Conservation (phyloP, 2,329 filamentous ascomycete genomes). For the Endocalyx cinctus region DNA sequence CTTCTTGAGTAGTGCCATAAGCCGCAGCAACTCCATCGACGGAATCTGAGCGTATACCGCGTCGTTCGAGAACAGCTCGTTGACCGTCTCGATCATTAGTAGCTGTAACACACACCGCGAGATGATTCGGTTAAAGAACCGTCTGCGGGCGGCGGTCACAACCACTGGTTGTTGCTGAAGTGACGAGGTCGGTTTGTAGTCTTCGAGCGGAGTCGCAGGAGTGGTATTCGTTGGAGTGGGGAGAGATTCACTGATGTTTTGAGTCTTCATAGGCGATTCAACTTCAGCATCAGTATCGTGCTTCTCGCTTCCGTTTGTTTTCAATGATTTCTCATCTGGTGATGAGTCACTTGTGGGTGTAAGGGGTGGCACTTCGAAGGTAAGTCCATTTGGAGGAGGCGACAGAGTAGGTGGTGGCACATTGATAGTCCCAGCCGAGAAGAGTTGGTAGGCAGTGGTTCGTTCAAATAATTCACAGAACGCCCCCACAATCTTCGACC, state of each 20-base stretch:
- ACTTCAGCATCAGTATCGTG: conserved; percentile 34
- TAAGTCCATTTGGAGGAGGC: conserved; percentile 48
- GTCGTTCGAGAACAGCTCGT: conserved; percentile 97
- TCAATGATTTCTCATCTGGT: conserved; percentile 52
- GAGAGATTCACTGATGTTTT: conserved; percentile 13
- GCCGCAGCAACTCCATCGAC: conserved; percentile 77
- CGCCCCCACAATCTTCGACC: conserved; percentile 88
- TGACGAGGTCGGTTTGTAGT: conserved; percentile 74
- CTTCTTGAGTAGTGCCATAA: conserved; percentile 94
- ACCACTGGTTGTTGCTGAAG: conserved; percentile 85
- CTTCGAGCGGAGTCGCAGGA: conserved; percentile 61
- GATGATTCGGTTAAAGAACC: conserved; percentile 99
- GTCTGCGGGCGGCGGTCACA: conserved; percentile 85
- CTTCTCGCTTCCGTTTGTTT: conserved; percentile 55
- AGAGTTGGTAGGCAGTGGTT: conserved; percentile 91
- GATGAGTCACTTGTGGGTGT: conserved; percentile 35
- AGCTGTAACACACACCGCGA: conserved; percentile 96
- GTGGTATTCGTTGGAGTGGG: conserved; percentile 20
- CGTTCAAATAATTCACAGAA: conserved; percentile 95
- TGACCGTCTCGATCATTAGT: conserved; percentile 98
- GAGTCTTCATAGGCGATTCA: conserved; percentile 14
- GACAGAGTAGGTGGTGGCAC: conserved; percentile 48
- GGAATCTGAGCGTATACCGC: conserved; percentile 92
- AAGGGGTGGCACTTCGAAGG: conserved; percentile 39
- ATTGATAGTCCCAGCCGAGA: conserved; percentile 69